Conservation (phyloP, 257 asterid species). For the Ballota nigra region DNA sequence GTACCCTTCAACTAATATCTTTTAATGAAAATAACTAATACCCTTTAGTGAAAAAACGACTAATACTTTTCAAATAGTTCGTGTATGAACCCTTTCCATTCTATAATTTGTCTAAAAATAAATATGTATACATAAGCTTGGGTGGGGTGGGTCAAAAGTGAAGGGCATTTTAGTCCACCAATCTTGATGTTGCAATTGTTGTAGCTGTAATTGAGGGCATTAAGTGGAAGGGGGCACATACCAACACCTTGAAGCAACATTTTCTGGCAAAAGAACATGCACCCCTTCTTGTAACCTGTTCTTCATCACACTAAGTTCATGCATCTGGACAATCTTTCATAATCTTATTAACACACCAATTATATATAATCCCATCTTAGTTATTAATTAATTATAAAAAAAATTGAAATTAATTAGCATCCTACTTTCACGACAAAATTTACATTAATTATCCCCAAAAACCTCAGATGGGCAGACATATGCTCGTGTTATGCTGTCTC, state of each 20-base stretch:
- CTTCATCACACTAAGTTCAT: slow-evolving; percentile 37
- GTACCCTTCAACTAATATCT: too few species aligned
- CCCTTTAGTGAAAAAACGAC: too few species aligned
- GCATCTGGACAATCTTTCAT: slow-evolving; percentile 37
- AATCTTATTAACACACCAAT: slow-evolving; percentile 10
- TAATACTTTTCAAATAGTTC: too few species aligned
- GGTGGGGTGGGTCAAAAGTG: neutral
- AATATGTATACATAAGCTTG: too few species aligned
- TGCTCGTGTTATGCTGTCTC: slow-evolving; percentile 36
- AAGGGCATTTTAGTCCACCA: slow-evolving; percentile 20
- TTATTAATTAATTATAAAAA: neutral
- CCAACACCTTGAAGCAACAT: slow-evolving; percentile 45
- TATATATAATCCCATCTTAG: slow-evolving; percentile 9
- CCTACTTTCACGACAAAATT: slow-evolving; percentile 24
- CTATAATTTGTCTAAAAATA: too few species aligned
- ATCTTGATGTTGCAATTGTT: neutral
- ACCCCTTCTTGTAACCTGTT: slow-evolving; percentile 38
- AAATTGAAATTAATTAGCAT: too few species aligned
- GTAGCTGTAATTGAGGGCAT: slow-evolving; percentile 32
- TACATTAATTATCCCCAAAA: slow-evolving; percentile 20
- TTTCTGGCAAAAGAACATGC: slow-evolving; percentile 57
- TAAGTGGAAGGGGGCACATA: slow-evolving; percentile 38
- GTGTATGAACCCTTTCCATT: too few species aligned
- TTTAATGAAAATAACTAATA: too few species aligned
- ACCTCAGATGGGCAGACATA: slow-evolving; percentile 29